Conservation (phyloP, 1,284 basidiomycete genomes). For the Pseudozyma tsukubaensis region DNA sequence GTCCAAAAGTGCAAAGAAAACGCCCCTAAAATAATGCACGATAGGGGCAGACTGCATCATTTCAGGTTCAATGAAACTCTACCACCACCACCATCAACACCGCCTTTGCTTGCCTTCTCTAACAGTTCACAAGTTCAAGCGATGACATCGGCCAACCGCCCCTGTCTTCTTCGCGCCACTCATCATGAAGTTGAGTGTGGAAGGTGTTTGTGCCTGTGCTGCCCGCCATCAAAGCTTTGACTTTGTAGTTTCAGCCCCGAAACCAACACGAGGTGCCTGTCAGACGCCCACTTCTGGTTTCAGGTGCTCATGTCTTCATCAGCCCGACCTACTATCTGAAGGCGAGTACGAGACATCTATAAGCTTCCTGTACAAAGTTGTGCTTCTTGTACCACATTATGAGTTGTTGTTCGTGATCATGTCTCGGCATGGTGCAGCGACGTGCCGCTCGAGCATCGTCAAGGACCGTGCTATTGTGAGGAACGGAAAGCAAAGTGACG, state of each 20-base stretch:
- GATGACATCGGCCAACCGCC: background rate
- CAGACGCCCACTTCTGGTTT: too few relatives aligned
- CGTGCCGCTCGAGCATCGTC: background rate
- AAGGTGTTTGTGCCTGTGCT: too few relatives aligned
- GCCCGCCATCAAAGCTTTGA: background rate
- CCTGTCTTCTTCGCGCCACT: background rate
- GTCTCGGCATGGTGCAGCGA: background rate
- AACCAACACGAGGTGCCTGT: background rate
- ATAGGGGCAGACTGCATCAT: slow-evolving; percentile 29
- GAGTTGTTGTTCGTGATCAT: too few relatives aligned
- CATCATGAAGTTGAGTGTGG: background rate
- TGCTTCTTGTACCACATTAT: too few relatives aligned
- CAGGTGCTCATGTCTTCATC: background rate
- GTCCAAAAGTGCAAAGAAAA: slow-evolving; percentile 16
- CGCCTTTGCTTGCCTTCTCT: background rate
- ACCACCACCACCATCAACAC: background rate
- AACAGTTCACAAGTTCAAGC: background rate
- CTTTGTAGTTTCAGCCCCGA: background rate
- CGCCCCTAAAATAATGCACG: slow-evolving; percentile 16
- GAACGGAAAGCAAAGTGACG: too few relatives aligned
- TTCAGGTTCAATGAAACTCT: slow-evolving; percentile 23
- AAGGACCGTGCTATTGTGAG: background rate
- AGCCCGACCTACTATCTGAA: too few relatives aligned
- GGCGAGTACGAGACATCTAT: too few relatives aligned
- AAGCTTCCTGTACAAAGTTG: too few relatives aligned